phyloP scores from a whole-genome alignment of 1,284 basidiomycete genomes.

The Puccinia coronata region DNA sequence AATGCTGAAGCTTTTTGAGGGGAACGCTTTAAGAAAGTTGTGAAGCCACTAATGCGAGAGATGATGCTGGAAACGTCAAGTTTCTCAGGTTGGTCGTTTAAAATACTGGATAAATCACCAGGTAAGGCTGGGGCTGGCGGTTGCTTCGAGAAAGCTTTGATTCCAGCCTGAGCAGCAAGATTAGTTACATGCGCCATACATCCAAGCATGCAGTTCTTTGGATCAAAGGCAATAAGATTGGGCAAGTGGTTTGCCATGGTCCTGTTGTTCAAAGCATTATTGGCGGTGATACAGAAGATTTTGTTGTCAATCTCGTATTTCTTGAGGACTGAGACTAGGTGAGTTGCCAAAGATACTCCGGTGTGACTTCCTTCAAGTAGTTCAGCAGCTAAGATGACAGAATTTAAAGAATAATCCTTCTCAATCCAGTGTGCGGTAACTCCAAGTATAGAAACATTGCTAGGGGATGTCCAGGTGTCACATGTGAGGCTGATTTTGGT shows the following conservation, averaged over 20 bases:
- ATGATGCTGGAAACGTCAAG: background rate
- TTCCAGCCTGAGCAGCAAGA: background rate
- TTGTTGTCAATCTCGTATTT: background rate
- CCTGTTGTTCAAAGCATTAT: background rate
- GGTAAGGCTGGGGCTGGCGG: background rate
- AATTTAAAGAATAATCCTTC: background rate
- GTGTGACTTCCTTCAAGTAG: background rate
- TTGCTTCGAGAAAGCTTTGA: background rate
- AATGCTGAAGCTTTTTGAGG: background rate
- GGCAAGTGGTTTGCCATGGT: background rate
- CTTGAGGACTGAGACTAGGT: background rate
- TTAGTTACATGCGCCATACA: constrained; percentile 21
- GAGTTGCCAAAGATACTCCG: background rate
- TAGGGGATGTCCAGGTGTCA: background rate
- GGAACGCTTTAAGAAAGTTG: background rate
- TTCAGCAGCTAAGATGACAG: background rate
- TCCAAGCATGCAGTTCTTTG: background rate
- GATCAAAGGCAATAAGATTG: background rate
- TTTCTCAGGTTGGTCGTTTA: background rate
- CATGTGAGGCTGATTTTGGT: background rate
- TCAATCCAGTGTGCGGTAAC: constrained; percentile 13
- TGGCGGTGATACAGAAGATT: constrained; percentile 1
- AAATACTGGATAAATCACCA: background rate
- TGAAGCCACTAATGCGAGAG: background rate
- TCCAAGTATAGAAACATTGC: background rate